A percentile compares a stretch with the other conserved stretches of the same genome.
phyloP scores from a whole-genome alignment of 164 flowering plant species.

The Saururus chinensis region DNA sequence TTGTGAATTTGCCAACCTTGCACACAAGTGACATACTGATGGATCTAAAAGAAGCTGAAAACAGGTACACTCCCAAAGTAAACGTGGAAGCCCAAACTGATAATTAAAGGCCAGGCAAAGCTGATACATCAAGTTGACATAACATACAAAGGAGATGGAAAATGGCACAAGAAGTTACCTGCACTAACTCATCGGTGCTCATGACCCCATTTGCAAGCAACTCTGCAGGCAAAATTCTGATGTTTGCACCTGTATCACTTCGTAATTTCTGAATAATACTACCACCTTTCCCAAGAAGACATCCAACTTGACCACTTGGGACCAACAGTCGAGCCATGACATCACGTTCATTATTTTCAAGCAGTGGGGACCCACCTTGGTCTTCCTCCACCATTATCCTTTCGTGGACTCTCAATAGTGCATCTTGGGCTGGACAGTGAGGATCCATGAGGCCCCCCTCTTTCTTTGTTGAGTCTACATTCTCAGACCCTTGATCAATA shows the following conservation, averaged over 20 bases:
- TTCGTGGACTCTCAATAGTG: conserved; percentile 59
- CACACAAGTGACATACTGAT: too few relatives aligned
- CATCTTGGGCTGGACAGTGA: conserved; percentile 65
- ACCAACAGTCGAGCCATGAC: conserved; percentile 58
- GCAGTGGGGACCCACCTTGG: conserved; percentile 15
- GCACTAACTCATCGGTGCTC: conserved; percentile 61
- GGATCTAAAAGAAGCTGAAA: too few relatives aligned
- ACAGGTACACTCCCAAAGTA: too few relatives aligned
- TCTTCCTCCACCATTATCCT: conserved; percentile 51
- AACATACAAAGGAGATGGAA: too few relatives aligned
- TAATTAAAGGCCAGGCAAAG: too few relatives aligned
- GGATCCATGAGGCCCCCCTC: conserved; percentile 24
- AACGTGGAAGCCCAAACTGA: too few relatives aligned
- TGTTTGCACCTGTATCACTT: conserved; percentile 59
- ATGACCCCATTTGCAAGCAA: conserved; percentile 59
- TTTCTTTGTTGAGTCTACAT: conserved; percentile 19
- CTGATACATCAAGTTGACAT: too few relatives aligned
- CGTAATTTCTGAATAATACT: conserved; percentile 55
- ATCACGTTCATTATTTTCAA: conserved; percentile 30
- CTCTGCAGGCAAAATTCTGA: conserved; percentile 54
- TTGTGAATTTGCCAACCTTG: too few relatives aligned
- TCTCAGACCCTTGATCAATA: conserved; percentile 7
- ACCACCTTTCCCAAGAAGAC: conserved; percentile 64
- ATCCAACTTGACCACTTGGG: conserved; percentile 63
- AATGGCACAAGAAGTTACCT: conserved; percentile 26